Evolutionary conservation across 176 grass and related monocot genomes (phyloP), one percentile per base, ranked within the genome.

Genomic region (Triticum urartu): DNA sequence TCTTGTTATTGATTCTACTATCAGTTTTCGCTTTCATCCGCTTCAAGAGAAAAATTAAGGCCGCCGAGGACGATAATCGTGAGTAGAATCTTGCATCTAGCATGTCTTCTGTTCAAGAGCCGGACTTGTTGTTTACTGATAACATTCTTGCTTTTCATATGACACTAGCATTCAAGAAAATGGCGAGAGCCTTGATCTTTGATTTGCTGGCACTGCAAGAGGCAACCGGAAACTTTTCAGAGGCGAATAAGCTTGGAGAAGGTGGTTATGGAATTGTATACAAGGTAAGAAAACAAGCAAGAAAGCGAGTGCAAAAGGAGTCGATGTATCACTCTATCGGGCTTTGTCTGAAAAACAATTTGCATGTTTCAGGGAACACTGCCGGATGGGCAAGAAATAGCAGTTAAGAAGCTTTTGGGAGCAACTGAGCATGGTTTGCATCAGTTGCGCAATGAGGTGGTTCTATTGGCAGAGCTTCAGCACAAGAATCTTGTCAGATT

Each of bases 401-500:
- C 91, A 36, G 87, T 92, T 3, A 92, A 92, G 80, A 86, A 8
- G 52, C 70, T 92, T 0, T 56, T 85, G 40, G 77, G 75, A 69
- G 80, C 11, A 47, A 20, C 74, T 0, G 66, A 70, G 8, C 33
- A 70, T 35, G 91, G 84, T 3, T 66, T 87, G 68, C 2, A 90
- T 13, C 83, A 92, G 25, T 70, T 92, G 18, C 81, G 68, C 2
- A 90, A 92, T 77, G 91, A 90, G 20, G 66, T 90, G 15, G 2
- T 2, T 5, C 4, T 92, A 35, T 11, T 89, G 33, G 83, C 74
- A 20, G 75, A 92, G 40, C 87, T 92, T 79, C 87, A 92, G 9
- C 90, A 92, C 64, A 89, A 88, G 78, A 92, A 92, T 32, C 83
- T 92, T 45, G 83, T 92, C 26, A 62, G 66, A 4, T 62, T 92